A percentile compares a stretch with the other conserved stretches of the same genome.
These are phyloP conservation scores for Andrographis paniculata DNA, from an alignment of 305 asterid species.

Conservation along the genomic window DNA sequence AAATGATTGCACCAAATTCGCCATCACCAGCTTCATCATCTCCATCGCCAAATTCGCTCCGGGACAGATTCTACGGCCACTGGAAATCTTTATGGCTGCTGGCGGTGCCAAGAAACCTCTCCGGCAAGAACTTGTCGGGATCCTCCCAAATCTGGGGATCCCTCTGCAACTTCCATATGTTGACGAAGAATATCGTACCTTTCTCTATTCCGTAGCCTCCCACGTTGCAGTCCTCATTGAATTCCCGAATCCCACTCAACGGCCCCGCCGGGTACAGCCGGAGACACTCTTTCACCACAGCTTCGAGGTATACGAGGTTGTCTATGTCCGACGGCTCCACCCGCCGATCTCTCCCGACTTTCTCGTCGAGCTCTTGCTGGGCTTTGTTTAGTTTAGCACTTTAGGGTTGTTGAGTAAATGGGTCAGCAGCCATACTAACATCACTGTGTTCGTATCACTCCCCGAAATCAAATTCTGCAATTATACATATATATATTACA, in stretches of 20 bases:
- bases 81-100: too few species aligned
- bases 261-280: constrained; percentile 21
- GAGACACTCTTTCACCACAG: constrained; percentile 14
- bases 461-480: constrained; percentile 16
- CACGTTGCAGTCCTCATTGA: constrained; percentile 7
- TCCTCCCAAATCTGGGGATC: too few species aligned
- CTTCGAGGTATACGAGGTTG: constrained; percentile 20
- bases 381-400: constrained; percentile 11
- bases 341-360: constrained; percentile 8
- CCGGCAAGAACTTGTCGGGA: too few species aligned
- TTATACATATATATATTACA: background rate
- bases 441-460: constrained; percentile 9
- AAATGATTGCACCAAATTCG: too few species aligned
- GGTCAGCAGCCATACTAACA: constrained; percentile 16
- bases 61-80: too few species aligned
- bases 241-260: constrained; percentile 4
- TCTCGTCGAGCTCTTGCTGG: constrained; percentile 17
- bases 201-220: constrained; percentile 21
- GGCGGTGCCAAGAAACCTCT: too few species aligned
- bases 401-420: constrained; percentile 10
- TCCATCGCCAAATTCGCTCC: too few species aligned
- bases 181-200: constrained; percentile 19
- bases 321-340: constrained; percentile 14
- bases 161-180: constrained; percentile 24
- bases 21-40: too few species aligned